A percentile compares a stretch with the other conserved stretches of the same genome.
phyloP scores from a whole-genome alignment of 345 rosid species.

The Aquilaria sinensis region DNA sequence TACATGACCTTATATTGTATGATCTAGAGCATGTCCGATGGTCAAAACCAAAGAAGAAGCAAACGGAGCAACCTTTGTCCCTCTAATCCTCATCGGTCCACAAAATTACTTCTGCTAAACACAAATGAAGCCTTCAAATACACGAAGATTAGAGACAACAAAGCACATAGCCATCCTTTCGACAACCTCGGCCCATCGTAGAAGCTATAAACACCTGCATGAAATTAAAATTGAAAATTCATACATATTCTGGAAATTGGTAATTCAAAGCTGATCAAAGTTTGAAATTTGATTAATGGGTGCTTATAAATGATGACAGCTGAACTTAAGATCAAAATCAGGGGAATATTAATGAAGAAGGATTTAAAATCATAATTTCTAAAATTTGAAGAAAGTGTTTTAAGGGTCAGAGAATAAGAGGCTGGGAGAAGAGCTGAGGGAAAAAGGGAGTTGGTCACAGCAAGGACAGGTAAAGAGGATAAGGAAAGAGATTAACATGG shows the following conservation, averaged over 20 bases:
- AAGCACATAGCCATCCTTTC: conserved; percentile 67
- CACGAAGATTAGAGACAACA: conserved; percentile 57
- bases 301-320: conserved; percentile 79
- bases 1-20: too few relatives aligned
- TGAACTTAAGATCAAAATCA: conserved; percentile 73
- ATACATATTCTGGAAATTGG: not conserved
- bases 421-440: conserved; percentile 78
- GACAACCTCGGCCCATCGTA: conserved; percentile 83
- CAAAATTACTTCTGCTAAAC: conserved; percentile 31
- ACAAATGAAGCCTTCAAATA: conserved; percentile 73
- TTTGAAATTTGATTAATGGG: not conserved
- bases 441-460: conserved; percentile 65
- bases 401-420: conserved; percentile 33
- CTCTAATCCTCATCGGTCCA: conserved; percentile 36
- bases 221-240: not conserved
- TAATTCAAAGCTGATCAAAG: not conserved
- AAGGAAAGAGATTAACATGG: conserved; percentile 67
- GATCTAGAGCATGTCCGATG: conserved; percentile 35
- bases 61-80: conserved; percentile 64
- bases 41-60: conserved; percentile 58
- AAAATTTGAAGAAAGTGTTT: conserved; percentile 23
- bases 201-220: conserved; percentile 69
- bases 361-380: conserved; percentile 38
- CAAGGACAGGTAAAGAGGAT: conserved; percentile 79
- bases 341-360: conserved; percentile 76